These are phyloP conservation scores for Zalaria sp. DNA, from an alignment of 2,329 filamentous ascomycete genomes.

Conservation along the genomic window DNA sequence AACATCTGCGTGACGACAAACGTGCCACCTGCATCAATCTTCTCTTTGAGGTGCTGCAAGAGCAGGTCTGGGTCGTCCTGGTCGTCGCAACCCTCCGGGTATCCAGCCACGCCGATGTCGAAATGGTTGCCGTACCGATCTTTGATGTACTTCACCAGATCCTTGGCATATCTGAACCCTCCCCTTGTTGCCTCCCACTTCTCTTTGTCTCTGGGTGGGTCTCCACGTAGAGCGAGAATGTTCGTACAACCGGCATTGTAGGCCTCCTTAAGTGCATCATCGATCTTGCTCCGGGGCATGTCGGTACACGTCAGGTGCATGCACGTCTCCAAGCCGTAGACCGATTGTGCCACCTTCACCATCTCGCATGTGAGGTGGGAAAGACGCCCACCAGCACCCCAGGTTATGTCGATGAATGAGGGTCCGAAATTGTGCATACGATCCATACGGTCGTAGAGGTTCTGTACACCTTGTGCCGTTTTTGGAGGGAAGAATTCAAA, in stretches of 20 bases:
- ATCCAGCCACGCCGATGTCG: slow-evolving; percentile 93
- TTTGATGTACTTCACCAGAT: slow-evolving; percentile 75
- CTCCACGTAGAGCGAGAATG: slow-evolving; percentile 83
- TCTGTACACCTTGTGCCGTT: slow-evolving; percentile 93
- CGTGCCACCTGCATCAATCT: slow-evolving; percentile 82
- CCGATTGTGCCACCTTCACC: slow-evolving; percentile 88
- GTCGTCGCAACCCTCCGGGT: slow-evolving; percentile 91
- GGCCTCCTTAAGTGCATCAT: slow-evolving; percentile 72
- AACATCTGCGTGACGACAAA: slow-evolving; percentile 99
- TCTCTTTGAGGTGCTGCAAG: slow-evolving; percentile 89
- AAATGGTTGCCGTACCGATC: slow-evolving; percentile 76
- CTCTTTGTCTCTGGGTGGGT: slow-evolving; percentile 85
- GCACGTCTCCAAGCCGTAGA: slow-evolving; percentile 92
- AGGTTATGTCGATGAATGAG: slow-evolving; percentile 95
- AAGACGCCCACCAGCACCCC: slow-evolving; percentile 86
- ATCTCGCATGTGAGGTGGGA: slow-evolving; percentile 93
- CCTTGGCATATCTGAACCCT: slow-evolving; percentile 82
- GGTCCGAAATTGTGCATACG: slow-evolving; percentile 92
- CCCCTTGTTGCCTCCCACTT: slow-evolving; percentile 82
- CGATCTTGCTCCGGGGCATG: slow-evolving; percentile 87
- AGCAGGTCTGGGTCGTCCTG: slow-evolving; percentile 74
- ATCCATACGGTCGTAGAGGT: slow-evolving; percentile 98
- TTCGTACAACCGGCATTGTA: slow-evolving; percentile 96
- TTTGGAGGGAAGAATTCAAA: slow-evolving; percentile 99
- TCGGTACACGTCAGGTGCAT: slow-evolving; percentile 99